Percentiles rank a stretch among this genome's conserved stretches.
phyloP scores from a whole-genome alignment of 129 eudicot species.

The Flaveria robusta region DNA sequence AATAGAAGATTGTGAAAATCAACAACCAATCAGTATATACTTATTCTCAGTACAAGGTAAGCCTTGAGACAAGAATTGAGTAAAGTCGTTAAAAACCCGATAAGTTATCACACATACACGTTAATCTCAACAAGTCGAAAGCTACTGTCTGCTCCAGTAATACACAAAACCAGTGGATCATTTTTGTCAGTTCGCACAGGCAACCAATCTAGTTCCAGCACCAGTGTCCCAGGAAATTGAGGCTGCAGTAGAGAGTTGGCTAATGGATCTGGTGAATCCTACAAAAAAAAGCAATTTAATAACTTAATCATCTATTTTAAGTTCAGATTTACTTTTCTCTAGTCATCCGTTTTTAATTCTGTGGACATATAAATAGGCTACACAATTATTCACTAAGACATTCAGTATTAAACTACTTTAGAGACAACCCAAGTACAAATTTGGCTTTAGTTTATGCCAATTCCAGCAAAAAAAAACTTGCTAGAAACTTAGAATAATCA shows the following conservation, averaged over 20 bases:
- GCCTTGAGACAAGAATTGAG: background rate
- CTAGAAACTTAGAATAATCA: background rate
- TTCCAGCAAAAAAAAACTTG: background rate
- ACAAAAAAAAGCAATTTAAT: conserved; percentile 30
- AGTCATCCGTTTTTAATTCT: background rate
- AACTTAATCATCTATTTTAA: background rate
- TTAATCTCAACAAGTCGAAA: conserved; percentile 89
- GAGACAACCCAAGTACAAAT: background rate
- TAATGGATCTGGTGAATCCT: conserved; percentile 96
- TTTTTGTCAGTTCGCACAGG: conserved; percentile 74
- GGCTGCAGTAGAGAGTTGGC: conserved; percentile 93
- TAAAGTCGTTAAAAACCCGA: conserved; percentile 7
- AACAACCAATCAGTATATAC: conserved; percentile 9
- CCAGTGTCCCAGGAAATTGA: conserved; percentile 92
- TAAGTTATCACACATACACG: conserved; percentile 54
- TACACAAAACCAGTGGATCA: conserved; percentile 91
- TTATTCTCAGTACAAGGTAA: background rate
- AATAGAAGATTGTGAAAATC: background rate
- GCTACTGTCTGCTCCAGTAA: conserved; percentile 99
- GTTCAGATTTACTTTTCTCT: conserved; percentile 10
- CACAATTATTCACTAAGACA: background rate
- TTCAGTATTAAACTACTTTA: background rate
- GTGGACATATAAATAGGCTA: background rate
- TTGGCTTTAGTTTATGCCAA: background rate
- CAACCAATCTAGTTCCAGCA: conserved; percentile 97